Base-by-base conservation (phyloP, 495 filamentous ascomycete genomes). In the Penicillium soppii region DNA sequence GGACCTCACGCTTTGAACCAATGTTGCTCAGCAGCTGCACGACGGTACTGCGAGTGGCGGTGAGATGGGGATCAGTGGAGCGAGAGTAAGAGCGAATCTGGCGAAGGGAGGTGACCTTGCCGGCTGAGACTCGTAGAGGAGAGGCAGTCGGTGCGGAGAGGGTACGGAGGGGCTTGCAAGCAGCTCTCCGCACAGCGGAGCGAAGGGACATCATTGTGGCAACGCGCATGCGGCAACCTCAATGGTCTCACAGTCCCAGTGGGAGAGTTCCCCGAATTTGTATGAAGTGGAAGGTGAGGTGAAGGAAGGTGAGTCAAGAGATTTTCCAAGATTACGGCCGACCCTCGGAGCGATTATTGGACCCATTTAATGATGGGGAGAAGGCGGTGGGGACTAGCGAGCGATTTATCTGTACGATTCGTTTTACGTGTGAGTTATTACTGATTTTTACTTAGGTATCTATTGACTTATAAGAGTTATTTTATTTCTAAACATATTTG, bases 1-100 rank as follows among this genome's bases (percentile, higher is more conserved):
- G 89, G 32, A 96, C 92, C 73, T 98, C 94, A 44, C 94, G 81
- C 81, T 96, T 97, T 41, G 92, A 96, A 37, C 90, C 92, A 60
- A 97, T 94, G 66, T 95, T 96, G 76, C 91, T 96, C 49, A 97
- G 79, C 50, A 97, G 77, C 72, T 96, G 92, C 53, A 97, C 85
- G 33, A 98, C 92, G 47, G 95, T 95, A 22, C 85, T 86, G 49
- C 94, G 84, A 35, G 92, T 96, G 13, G 78, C 77, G 30, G 75
- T 78, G 17, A 81, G 61, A 43, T 76, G 66, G 50, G 75, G 57
- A 37, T 79, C 77, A 7, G 71, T 43, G 5, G 72, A 62, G 36
- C 77, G 77, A 27, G 76, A 76, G 56, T 79, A 80, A 27, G 58
- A 52, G 43, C 78, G 77, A 41, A 43, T 47, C 46, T 72, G 70